These are phyloP conservation scores for Balansia obtecta DNA, from an alignment of 2,329 filamentous ascomycete genomes.

Conservation along the genomic window DNA sequence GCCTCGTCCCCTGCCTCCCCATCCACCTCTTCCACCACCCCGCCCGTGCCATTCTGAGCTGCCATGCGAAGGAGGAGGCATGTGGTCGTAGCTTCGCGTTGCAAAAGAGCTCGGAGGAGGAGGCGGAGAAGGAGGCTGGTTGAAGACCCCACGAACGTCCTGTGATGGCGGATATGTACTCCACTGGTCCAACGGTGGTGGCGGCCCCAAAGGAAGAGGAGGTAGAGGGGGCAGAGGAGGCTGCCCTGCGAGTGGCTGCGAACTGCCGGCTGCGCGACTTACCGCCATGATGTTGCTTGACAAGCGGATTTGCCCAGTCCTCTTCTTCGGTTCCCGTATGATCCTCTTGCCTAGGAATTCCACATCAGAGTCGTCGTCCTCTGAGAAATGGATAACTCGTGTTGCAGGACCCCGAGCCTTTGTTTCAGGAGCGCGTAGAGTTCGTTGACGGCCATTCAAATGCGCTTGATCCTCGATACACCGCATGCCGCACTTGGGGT, in stretches of 20 bases:
- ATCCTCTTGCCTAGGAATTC: constrained; percentile 27
- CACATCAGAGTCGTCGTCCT: constrained; percentile 33
- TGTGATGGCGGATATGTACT: constrained; percentile 14
- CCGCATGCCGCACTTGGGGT: constrained; percentile 27
- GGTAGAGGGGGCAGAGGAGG: constrained; percentile 24
- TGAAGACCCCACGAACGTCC: constrained; percentile 10
- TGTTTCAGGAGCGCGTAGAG: constrained; percentile 15
- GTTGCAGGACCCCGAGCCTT: constrained; percentile 22
- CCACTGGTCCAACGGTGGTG: constrained; percentile 17
- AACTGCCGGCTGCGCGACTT: constrained; percentile 8
- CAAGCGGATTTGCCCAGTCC: constrained; percentile 24
- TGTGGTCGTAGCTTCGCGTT: constrained; percentile 15
- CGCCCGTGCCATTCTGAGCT: constrained; percentile 11
- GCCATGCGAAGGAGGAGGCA: constrained; percentile 10
- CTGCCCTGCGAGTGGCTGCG: constrained; percentile 12
- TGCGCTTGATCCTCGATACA: constrained; percentile 24
- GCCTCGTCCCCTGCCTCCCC: constrained; percentile 6
- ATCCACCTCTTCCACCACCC: constrained; percentile 15
- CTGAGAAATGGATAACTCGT: constrained; percentile 29
- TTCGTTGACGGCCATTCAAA: constrained; percentile 12
- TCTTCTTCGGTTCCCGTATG: constrained; percentile 17
- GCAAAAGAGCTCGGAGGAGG: constrained; percentile 10
- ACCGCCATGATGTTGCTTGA: constrained; percentile 23
- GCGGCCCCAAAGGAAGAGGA: constrained; percentile 27
- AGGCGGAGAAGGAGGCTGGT: constrained; percentile 7